Evolutionary conservation across 495 filamentous ascomycete species (phyloP).

Genomic region (Neurospora sp.): DNA sequence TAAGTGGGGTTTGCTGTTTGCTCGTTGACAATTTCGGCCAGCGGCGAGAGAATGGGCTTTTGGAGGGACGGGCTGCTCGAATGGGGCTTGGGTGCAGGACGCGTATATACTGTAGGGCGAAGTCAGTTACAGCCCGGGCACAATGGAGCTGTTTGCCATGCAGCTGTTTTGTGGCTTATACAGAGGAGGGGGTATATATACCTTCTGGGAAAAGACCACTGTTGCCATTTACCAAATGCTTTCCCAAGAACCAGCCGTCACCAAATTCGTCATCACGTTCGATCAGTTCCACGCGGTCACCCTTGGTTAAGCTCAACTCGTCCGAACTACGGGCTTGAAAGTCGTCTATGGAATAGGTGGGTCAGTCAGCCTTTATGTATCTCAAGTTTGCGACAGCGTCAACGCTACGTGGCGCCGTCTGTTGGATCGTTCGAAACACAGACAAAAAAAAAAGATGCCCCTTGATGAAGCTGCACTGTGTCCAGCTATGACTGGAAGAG

Average conservation of each 20-base stretch:
- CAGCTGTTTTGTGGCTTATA: not conserved
- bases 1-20: conserved; percentile 12
- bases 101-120: conserved; percentile 39
- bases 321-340: conserved; percentile 84
- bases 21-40: conserved; percentile 20
- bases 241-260: conserved; percentile 94
- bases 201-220: conserved; percentile 87
- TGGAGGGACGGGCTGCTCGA: conserved; percentile 13
- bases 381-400: not conserved
- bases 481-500: not conserved
- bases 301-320: conserved; percentile 78
- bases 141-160: not conserved
- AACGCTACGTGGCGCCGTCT: not conserved
- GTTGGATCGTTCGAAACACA: not conserved
- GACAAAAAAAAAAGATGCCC: not conserved
- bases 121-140: conserved; percentile 5
- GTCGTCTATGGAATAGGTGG: conserved; percentile 46
- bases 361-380: conserved; percentile 10
- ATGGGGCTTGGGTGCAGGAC: conserved; percentile 34
- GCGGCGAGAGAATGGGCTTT: conserved; percentile 20
- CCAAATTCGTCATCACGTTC: conserved; percentile 96
- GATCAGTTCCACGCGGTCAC: conserved; percentile 82
- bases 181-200: conserved; percentile 28
- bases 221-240: conserved; percentile 60
- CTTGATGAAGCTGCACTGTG: not conserved